Conservation (phyloP, 495 filamentous ascomycete species). For the Neurospora sp. region DNA sequence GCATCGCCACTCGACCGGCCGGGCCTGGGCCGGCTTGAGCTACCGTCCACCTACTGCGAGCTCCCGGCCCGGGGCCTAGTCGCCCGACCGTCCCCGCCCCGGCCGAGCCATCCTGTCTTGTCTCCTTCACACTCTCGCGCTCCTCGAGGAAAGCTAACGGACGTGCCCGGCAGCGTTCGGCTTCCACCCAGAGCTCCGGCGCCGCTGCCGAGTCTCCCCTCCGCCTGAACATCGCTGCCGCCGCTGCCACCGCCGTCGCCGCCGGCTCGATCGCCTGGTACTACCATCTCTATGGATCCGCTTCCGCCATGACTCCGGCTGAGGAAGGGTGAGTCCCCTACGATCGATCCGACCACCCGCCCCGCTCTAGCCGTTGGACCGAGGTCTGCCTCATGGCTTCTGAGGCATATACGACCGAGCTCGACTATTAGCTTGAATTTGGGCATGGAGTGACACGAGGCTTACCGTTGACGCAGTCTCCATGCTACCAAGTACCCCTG, state of each 20-base stretch:
- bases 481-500: slow-evolving; percentile 90
- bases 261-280: slow-evolving; percentile 89
- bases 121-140: neutral
- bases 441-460: slow-evolving; percentile 1
- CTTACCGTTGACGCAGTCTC: slow-evolving; percentile 50
- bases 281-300: slow-evolving; percentile 86
- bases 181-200: slow-evolving; percentile 49
- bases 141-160: slow-evolving; percentile 16
- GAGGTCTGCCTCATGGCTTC: slow-evolving; percentile 12
- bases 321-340: slow-evolving; percentile 88
- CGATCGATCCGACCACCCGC: neutral
- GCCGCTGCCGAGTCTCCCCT: slow-evolving; percentile 48
- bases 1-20: neutral
- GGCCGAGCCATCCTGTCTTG: neutral
- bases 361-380: slow-evolving; percentile 5
- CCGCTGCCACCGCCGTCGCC: slow-evolving; percentile 73
- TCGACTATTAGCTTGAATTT: neutral
- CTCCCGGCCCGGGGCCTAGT: neutral
- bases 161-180: slow-evolving; percentile 44
- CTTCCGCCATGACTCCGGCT: slow-evolving; percentile 79
- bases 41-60: neutral
- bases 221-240: slow-evolving; percentile 67
- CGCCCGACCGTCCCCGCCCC: neutral
- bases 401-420: slow-evolving; percentile 24
- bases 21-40: neutral